These are phyloP conservation scores for Haberlea rhodopensis DNA, from an alignment of 257 asterid species.

Conservation along the genomic window DNA sequence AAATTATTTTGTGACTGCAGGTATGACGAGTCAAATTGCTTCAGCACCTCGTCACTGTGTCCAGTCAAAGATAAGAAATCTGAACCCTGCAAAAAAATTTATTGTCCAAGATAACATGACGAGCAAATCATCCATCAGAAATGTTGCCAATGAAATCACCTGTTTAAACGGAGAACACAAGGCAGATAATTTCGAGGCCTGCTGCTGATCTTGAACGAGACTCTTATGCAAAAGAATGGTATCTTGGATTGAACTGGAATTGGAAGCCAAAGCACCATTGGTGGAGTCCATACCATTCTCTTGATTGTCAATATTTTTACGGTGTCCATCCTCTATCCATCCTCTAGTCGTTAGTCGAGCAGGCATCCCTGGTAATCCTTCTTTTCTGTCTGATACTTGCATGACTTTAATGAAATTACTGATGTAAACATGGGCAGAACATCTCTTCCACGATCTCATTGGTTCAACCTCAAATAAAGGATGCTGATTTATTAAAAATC, in stretches of 20 bases:
- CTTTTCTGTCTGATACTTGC: constrained; percentile 39
- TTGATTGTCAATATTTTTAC: constrained; percentile 21
- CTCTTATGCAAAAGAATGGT: constrained; percentile 50
- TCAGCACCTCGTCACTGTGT: constrained; percentile 24
- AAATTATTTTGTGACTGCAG: constrained; percentile 40
- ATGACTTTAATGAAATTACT: constrained; percentile 50
- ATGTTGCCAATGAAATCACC: constrained; percentile 35
- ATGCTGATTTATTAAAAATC: constrained; percentile 34
- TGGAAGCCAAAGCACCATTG: constrained; percentile 26
- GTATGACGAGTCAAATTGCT: constrained; percentile 30
- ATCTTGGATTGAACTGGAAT: constrained; percentile 33
- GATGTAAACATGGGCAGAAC: constrained; percentile 60
- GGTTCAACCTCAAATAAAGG: constrained; percentile 30
- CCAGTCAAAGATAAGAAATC: constrained; percentile 45
- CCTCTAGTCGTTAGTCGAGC: constrained; percentile 27
- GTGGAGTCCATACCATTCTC: constrained; percentile 18
- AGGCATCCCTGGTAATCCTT: constrained; percentile 31
- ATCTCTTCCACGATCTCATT: constrained; percentile 58
- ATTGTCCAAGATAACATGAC: constrained; percentile 7
- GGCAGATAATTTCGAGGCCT: constrained; percentile 38
- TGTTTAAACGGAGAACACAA: constrained; percentile 28
- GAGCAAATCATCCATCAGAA: background rate
- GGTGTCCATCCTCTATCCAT: constrained; percentile 33
- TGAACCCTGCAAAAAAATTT: constrained; percentile 37
- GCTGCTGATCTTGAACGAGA: constrained; percentile 55